Base-by-base conservation (phyloP, 148 eudicot genomes). In the Beta vulgaris region DNA sequence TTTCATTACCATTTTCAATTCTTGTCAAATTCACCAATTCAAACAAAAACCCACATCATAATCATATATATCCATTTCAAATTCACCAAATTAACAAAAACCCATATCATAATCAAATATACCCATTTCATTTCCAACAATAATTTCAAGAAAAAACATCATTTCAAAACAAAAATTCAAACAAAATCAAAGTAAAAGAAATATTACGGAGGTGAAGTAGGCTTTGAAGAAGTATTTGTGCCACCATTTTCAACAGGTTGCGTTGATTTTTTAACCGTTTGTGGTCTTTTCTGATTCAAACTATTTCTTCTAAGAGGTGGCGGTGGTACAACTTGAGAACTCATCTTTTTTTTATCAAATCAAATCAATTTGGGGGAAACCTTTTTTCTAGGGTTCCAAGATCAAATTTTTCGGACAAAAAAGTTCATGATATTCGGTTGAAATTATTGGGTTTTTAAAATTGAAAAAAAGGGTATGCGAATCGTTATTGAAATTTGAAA, bases 171-270 rank as follows among this genome's bases (percentile, higher is more conserved):
- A 57, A 74, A 35, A 46, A 28, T 15, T 42, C 0, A 14, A 1
- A 76, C 6, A 0, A 1, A 66, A 67, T 4, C 1, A 2, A 25
- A 40, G 44, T n/a, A 64, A 66, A 42, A 6, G 51, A 63, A 61
- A 16, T 44, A 82, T 92, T 71, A 93, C 93, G 91, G 54, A 66
- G 89, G 92, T 12, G 96, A 88, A 39, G 89, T 71, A 21, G 98
- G 91, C 58, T 89, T 91, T 25, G 86, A 74, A 58, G 71, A 85
- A 74, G 70, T 77, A 15, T 60, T 36, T 59, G 64, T 63, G 40
- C 70, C 31, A 31, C 89, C 93, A 48, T 90, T 90, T 65, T 91
- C 94, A 39, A 92, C 78, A 16, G 78, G 78, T 53, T 71, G 71
- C 7, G 86, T 59, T 3, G 90, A 70, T 51, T 74, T 82, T 78